Base-by-base conservation (phyloP, 129 eudicot species). In the Flaveria ramosissima region DNA sequence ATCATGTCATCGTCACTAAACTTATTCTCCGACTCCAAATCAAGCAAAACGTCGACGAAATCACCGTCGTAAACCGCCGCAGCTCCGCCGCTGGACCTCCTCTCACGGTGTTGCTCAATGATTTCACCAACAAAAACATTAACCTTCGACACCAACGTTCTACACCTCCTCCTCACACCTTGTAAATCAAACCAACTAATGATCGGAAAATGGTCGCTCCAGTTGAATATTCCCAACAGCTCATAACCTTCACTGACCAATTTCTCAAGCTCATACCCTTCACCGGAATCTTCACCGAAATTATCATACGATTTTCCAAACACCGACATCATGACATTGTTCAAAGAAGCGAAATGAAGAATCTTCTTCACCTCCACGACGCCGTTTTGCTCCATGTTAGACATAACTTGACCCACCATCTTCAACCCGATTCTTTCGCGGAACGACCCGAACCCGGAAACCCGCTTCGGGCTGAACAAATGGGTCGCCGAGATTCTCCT, bases 261-360 rank as follows among this genome's bases (percentile, higher is more conserved):
- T 19, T 67, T 60, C 56, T 90, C 96, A 3, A 92, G 82, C 75
- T 81, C 82, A 26, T 10, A 12, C 17, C 82, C 93, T 5, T 86
- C 72, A 0, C 79, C 78, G 5, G 42, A 70, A 26, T 46, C 27
- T 4, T 9, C 73, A 52, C 74, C 52, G 2, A 80, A 80, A 73
- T 73, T 70, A 19, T 82, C 88, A 8, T 88, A 90, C 0, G 78
- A 77, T 42, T 75, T 90, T 0, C 98, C 98, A 42, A 93, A 90
- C 69, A 93, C 98, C 56, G 91, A 88, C 90, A 82, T 88, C 98
- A 90, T 93, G 66, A 93, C 98, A 87, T 93, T 93, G 80, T 89
- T 93, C 39, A 93, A 62, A 0, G 98, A 89, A 82, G 87, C 97
- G 53, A 85, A 87, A 78, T 90, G 97, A 21, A 93, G 68, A 12